phyloP scores from a whole-genome alignment of 495 filamentous ascomycete species.

The Astrothelium macrocarpum region DNA sequence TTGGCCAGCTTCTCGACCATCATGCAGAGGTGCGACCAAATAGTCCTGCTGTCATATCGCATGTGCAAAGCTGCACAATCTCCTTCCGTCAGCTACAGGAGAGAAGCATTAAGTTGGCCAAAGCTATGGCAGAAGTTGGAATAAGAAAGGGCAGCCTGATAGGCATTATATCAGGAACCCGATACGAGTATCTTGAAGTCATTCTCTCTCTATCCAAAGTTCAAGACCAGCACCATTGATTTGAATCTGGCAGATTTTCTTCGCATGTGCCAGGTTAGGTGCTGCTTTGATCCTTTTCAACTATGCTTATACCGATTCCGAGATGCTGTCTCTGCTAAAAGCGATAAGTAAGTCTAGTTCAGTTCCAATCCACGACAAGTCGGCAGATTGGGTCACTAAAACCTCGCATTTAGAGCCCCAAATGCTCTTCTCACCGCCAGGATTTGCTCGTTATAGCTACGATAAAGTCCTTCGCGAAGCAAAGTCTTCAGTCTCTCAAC shows the following conservation, averaged over 20 bases:
- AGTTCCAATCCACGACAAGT: not conserved
- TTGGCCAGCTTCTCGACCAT: conserved; percentile 14
- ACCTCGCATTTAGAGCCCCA: conserved; percentile 14
- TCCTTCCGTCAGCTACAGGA: conserved; percentile 11
- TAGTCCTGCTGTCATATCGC: conserved; percentile 15
- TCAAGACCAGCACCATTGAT: not conserved
- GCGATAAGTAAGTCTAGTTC: conserved; percentile 7
- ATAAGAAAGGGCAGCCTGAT: conserved; percentile 17
- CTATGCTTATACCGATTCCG: conserved; percentile 19
- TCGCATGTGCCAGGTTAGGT: conserved; percentile 15
- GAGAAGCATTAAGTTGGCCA: conserved; percentile 9
- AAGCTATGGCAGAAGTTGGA: conserved; percentile 13
- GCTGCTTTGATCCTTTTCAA: conserved; percentile 18
- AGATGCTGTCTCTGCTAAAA: conserved; percentile 17
- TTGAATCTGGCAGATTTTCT: conserved; percentile 11
- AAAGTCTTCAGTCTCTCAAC: conserved; percentile 7
- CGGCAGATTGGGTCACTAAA: not conserved
- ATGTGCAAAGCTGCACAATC: conserved; percentile 10
- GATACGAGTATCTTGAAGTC: conserved; percentile 19
- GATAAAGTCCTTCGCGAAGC: conserved; percentile 11
- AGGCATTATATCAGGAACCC: conserved; percentile 14
- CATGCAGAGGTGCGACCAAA: conserved; percentile 15
- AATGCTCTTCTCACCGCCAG: conserved; percentile 16
- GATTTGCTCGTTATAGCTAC: conserved; percentile 13
- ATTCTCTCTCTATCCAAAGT: not conserved